These are phyloP conservation scores for Tilletia horrida DNA, from an alignment of 1,284 basidiomycete genomes.

Conservation along the genomic window DNA sequence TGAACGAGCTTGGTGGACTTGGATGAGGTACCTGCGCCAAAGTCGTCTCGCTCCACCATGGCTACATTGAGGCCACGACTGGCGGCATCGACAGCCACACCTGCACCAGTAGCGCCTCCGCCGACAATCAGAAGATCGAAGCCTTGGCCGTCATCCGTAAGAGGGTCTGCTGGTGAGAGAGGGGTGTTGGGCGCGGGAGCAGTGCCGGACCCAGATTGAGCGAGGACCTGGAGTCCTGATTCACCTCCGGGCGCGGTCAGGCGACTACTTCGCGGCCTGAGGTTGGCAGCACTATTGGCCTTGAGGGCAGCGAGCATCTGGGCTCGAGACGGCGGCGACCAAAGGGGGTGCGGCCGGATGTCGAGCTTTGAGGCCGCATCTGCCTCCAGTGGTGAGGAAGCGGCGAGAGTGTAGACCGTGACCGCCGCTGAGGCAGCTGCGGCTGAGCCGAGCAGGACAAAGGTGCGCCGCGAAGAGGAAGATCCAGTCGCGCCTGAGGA, in stretches of 20 bases:
- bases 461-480: not conserved
- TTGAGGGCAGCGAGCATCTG: conserved; percentile 54
- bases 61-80: conserved; percentile 87
- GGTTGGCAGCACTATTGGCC: conserved; percentile 32
- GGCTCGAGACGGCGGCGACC: conserved; percentile 51
- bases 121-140: conserved; percentile 78
- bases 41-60: conserved; percentile 89
- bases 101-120: conserved; percentile 86
- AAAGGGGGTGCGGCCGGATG: conserved; percentile 34
- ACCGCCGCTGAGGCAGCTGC: not conserved
- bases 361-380: conserved; percentile 4
- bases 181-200: conserved; percentile 8
- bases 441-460: not conserved
- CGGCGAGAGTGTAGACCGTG: conserved; percentile 14
- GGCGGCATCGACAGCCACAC: conserved; percentile 89
- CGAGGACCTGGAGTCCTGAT: not conserved
- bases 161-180: not conserved
- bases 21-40: conserved; percentile 82
- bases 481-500: not conserved
- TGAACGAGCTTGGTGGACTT: conserved; percentile 98
- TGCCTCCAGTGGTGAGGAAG: not conserved
- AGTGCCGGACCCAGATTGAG: not conserved
- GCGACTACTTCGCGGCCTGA: conserved; percentile 9
- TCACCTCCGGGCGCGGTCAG: not conserved
- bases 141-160: conserved; percentile 38